Evolutionary conservation across 1,284 basidiomycete species (phyloP), one percentile per base, ranked within the genome.

Genomic region (Ceratobasidium sp.): DNA sequence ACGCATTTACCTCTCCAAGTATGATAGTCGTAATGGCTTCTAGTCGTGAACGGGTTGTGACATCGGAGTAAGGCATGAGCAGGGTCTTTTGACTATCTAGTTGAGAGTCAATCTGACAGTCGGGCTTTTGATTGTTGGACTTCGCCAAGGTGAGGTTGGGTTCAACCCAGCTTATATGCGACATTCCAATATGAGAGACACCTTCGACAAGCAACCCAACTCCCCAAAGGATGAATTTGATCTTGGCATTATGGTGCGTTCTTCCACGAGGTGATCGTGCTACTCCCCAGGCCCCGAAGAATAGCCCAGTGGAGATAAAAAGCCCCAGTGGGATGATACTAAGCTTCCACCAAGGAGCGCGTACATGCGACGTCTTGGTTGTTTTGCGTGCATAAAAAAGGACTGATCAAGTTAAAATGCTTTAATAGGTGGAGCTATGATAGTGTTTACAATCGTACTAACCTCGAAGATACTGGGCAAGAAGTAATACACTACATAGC

Each of bases 391-490:
- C 57, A n/a, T 46, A 46, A 2, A 57, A 23, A n/a, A 49, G 21
- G 13, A 71, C 69, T 71, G 18, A 38, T 38, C 4, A 38, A 38
- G 11, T 38, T 38, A 38, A 38, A 38, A 38, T 4, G 4, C 35
- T 38, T 4, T 38, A 11, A 38, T 4, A 38, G 4, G 11, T 38
- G 11, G 35, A 11, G n/a, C n/a, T n/a, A 38, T 38, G 11, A 11
- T 38, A 38, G 35, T 38, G 35, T 5, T 38, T 38, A 38, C 11
- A 5, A 4, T 14, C 2, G 44, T 14, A 49, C 55, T 26, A 23
- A 71, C 69, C 69, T 21, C 69, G 43, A 21, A 71, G 16, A 50
- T 71, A 35, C n/a, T 71, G 69, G 28, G 50, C 26, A n/a, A 71
- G 57, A 18, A 59, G 52, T 7, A 52, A n/a, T 5, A 61, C 16